A percentile compares a stretch with the other conserved stretches of the same genome.
Conservation (phyloP, 257 asterid genomes). For the Gynochthodes officinalis region DNA sequence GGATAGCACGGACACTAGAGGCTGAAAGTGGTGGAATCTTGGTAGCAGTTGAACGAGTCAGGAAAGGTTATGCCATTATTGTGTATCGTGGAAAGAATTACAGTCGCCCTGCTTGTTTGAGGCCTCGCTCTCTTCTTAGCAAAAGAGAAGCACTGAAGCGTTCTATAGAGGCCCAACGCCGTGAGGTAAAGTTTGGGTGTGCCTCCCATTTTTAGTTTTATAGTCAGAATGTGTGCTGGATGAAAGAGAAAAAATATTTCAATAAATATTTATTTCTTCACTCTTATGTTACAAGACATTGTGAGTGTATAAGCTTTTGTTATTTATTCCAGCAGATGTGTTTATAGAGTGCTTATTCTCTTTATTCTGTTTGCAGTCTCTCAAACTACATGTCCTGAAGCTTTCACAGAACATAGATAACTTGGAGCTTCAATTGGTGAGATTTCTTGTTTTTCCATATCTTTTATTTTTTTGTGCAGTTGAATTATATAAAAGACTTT, state of each 20-base stretch:
- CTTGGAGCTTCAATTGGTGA: constrained; percentile 75
- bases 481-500: background rate
- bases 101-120: constrained; percentile 79
- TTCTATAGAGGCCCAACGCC: constrained; percentile 84
- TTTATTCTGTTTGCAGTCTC: constrained; percentile 67
- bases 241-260: background rate
- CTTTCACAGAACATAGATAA: constrained; percentile 63
- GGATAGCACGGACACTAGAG: constrained; percentile 70
- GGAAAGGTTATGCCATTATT: constrained; percentile 80
- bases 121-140: constrained; percentile 86
- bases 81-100: constrained; percentile 95
- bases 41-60: constrained; percentile 85
- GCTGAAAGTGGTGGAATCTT: constrained; percentile 96
- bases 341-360: constrained; percentile 17
- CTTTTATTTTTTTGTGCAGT: background rate
- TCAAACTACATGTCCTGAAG: constrained; percentile 83
- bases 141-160: constrained; percentile 94
- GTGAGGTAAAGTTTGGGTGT: constrained; percentile 47
- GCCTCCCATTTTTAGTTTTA: background rate
- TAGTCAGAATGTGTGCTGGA: background rate
- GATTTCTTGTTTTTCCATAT: constrained; percentile 11
- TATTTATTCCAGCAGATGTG: background rate
- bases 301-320: background rate
- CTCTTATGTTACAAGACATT: background rate
- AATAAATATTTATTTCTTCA: background rate